Percentiles rank a stretch among this genome's conserved stretches.
Evolutionary conservation across 148 eudicot genomes (phyloP).

Genomic region (Amaranthus cruentus): DNA sequence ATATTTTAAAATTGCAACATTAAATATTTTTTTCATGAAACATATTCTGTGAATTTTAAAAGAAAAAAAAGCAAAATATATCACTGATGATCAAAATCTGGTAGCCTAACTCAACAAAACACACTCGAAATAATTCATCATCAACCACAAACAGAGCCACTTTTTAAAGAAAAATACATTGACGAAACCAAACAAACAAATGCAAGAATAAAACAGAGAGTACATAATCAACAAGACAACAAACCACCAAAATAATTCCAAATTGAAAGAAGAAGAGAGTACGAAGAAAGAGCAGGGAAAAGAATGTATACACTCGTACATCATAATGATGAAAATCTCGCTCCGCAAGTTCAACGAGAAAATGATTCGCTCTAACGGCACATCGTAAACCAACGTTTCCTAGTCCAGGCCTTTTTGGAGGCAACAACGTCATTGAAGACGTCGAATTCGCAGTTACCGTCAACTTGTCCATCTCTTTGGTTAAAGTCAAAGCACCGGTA

Average conservation of each 20-base stretch:
- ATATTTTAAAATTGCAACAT: too few species aligned
- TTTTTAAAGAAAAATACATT: not conserved
- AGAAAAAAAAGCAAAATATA: too few species aligned
- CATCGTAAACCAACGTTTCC: conserved; percentile 45
- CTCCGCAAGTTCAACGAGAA: conserved; percentile 45
- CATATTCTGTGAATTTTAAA: too few species aligned
- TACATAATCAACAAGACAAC: not conserved
- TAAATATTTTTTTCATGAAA: too few species aligned
- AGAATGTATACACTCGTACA: conserved; percentile 29
- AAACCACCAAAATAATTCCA: not conserved
- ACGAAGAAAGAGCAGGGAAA: not conserved
- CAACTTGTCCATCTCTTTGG: not conserved
- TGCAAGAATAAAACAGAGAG: not conserved
- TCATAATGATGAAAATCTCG: conserved; percentile 62
- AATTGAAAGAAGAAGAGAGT: not conserved
- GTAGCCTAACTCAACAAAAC: too few species aligned
- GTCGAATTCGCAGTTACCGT: conserved; percentile 28
- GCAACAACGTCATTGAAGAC: conserved; percentile 33
- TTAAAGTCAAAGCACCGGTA: not conserved
- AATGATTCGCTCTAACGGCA: conserved; percentile 59
- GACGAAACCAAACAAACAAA: conserved; percentile 1
- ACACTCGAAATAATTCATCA: too few species aligned
- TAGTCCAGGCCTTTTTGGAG: conserved; percentile 54
- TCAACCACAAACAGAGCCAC: too few species aligned
- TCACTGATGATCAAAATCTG: too few species aligned